Evolutionary conservation across 2,329 filamentous ascomycete genomes (phyloP).

Genomic region (Trichophyton simii): DNA sequence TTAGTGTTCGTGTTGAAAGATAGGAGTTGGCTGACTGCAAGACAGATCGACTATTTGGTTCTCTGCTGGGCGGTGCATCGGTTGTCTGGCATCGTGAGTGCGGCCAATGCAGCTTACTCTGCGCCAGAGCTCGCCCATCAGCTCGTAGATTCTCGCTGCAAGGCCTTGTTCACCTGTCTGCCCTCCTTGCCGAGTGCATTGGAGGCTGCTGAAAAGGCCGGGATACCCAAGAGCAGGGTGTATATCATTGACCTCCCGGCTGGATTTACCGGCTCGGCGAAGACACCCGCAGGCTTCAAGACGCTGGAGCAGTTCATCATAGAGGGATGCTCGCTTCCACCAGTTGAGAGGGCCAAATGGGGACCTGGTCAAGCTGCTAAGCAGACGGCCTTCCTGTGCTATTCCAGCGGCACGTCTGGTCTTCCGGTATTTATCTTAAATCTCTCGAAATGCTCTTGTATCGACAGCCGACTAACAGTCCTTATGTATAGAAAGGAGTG

Average conservation of each 20-base stretch:
- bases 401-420: constrained; percentile 68
- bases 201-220: constrained; percentile 49
- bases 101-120: constrained; percentile 64
- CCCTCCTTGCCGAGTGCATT: constrained; percentile 53
- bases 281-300: constrained; percentile 39
- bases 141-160: constrained; percentile 54
- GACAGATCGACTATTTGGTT: constrained; percentile 60
- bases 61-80: constrained; percentile 62
- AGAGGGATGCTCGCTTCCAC: constrained; percentile 40
- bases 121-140: constrained; percentile 59
- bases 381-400: constrained; percentile 64
- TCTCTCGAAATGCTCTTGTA: neutral
- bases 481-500: constrained; percentile 55
- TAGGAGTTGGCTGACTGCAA: too few species aligned
- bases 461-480: neutral
- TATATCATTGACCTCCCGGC: constrained; percentile 58
- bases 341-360: constrained; percentile 31
- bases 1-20: too few species aligned
- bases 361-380: constrained; percentile 36
- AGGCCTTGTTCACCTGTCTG: constrained; percentile 58
- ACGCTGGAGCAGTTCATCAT: constrained; percentile 55
- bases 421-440: constrained; percentile 45
- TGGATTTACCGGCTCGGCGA: constrained; percentile 37
- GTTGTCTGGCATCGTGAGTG: constrained; percentile 59
- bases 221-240: constrained; percentile 51